Base-by-base conservation (phyloP, 2,329 filamentous ascomycete species). In the Mollisiaceae sp. region DNA sequence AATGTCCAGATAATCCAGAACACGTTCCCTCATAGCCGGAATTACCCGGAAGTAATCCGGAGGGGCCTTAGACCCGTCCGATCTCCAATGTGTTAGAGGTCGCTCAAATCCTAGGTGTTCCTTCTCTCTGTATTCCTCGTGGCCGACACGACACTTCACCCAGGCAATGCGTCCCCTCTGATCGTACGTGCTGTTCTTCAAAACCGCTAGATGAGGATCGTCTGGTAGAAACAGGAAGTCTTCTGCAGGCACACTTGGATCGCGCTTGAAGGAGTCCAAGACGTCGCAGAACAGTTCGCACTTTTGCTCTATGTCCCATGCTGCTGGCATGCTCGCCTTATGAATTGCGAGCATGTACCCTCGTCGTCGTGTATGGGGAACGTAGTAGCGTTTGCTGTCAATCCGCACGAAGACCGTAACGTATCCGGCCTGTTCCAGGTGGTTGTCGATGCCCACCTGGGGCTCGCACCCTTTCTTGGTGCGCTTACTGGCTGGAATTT, bases 331-430 rank as follows among this genome's bases (percentile, higher is more conserved):
- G 24, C 18, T 35, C 52, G n/a, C 54, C 8, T 60, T 77, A 63
- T 85, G 79, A n/a, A 89, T 73, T 15, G 83, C 85, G 36, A 90
- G 72, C 68, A 89, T 79, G 71, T 91, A 91, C 1, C 83, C 84
- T 39, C 89, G 81, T 47, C 79, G 77, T 1, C 89, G 81, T 0
- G 89, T 92, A 62, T 94, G 91, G 0, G 92, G 92, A 0, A 94
- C 77, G 65, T 92, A 91, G 70, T 84, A 93, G 2, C 90, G 77
- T 73, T 93, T 93, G 0, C 87, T 90, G 71, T 94, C 90, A 0
- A 91, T 78, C 4, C 77, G 78, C 0, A 81, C 69, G 57, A 80
- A 82, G 0, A 74, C 72, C 0, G 83, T 83, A 1, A 80, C 75
- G 70, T 94, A 94, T 1, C 81, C 85, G 43, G 87, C 66, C 1